Percentiles rank a stretch among this genome's conserved stretches.
Evolutionary conservation across 768 basidiomycete species (phyloP).

Genomic region (Suillus subluteus): DNA sequence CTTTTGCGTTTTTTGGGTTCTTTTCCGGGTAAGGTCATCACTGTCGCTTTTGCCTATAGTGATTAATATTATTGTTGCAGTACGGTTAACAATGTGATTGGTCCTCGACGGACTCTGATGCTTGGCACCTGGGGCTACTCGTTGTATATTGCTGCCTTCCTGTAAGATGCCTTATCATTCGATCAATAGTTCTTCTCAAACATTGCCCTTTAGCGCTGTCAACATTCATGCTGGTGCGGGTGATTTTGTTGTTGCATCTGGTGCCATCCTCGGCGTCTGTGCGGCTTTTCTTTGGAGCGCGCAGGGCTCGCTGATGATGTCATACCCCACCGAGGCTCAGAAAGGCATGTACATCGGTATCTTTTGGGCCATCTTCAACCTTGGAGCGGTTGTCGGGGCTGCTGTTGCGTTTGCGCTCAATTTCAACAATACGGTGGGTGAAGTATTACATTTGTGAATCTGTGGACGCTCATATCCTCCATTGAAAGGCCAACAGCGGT

Average conservation of each 20-base stretch:
- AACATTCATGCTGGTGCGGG: constrained; percentile 41
- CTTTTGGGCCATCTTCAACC: constrained; percentile 76
- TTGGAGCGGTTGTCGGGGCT: constrained; percentile 80
- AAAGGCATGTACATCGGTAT: constrained; percentile 55
- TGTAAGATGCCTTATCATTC: constrained; percentile 34
- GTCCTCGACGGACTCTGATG: constrained; percentile 51
- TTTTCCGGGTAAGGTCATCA: constrained; percentile 61
- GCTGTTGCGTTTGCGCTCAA: constrained; percentile 76
- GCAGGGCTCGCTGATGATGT: constrained; percentile 58
- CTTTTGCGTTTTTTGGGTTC: constrained; percentile 66
- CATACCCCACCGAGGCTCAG: constrained; percentile 58
- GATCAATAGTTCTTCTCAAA: neutral
- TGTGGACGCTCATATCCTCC: neutral
- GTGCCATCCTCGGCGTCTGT: constrained; percentile 52
- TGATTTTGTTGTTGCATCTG: constrained; percentile 50
- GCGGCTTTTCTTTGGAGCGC: constrained; percentile 59
- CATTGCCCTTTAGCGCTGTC: constrained; percentile 45
- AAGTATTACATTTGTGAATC: neutral
- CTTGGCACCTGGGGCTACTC: constrained; percentile 57
- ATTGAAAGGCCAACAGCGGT: constrained; percentile 33
- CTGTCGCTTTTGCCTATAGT: neutral
- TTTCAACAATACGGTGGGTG: constrained; percentile 58
- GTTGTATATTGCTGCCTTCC: constrained; percentile 49
- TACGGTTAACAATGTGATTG: constrained; percentile 75
- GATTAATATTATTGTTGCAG: constrained; percentile 35